A percentile compares a stretch with the other conserved stretches of the same genome.
Conservation (phyloP, 139 green algal species). For the Pycnococcus provasolii region DNA sequence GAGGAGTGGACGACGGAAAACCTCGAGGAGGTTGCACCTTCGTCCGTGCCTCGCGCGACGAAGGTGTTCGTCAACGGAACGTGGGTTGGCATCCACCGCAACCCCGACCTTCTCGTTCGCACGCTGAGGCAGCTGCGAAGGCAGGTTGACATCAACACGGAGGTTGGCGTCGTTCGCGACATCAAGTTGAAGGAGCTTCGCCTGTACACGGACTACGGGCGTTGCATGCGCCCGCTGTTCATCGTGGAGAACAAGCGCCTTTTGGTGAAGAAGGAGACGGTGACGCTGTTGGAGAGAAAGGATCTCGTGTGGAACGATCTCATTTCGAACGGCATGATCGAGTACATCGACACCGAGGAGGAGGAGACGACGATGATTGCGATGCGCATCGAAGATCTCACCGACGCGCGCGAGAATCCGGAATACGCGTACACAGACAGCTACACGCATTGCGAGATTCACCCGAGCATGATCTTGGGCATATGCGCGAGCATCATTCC, state of each 20-base stretch:
- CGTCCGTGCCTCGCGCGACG: conserved; percentile 32
- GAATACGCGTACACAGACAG: conserved; percentile 36
- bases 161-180: conserved; percentile 41
- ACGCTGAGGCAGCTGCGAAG: conserved; percentile 39
- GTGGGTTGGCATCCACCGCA: conserved; percentile 65
- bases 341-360: conserved; percentile 83
- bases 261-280: conserved; percentile 68
- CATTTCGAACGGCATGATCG: conserved; percentile 46
- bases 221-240: conserved; percentile 60
- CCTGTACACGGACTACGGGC: conserved; percentile 43
- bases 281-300: conserved; percentile 43
- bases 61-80: conserved; percentile 85
- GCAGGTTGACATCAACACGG: conserved; percentile 38
- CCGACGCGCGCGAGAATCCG: conserved; percentile 22
- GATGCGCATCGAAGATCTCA: conserved; percentile 63
- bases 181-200: conserved; percentile 43
- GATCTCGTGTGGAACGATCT: conserved; percentile 41
- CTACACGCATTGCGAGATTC: conserved; percentile 98
- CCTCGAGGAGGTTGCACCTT: conserved; percentile 42
- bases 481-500: conserved; percentile 96
- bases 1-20: conserved; percentile 50
- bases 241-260: conserved; percentile 73
- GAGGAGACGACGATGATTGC: conserved; percentile 98
- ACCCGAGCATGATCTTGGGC: conserved; percentile 95
- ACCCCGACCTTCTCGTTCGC: conserved; percentile 39